These are phyloP conservation scores for Trichoderma pleuroti DNA, from an alignment of 2,329 filamentous ascomycete genomes.

Conservation along the genomic window DNA sequence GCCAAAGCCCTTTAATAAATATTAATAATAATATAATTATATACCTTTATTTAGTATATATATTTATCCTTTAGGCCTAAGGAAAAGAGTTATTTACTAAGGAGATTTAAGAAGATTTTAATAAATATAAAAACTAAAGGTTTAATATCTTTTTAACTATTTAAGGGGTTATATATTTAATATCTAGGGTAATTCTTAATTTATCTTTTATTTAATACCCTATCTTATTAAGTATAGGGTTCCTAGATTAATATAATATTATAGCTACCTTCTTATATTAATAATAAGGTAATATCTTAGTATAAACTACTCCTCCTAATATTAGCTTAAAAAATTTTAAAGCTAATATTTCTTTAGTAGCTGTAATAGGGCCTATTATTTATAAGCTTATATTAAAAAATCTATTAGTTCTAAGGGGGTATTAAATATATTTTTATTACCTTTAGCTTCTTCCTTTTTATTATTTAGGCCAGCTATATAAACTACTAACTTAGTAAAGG, in stretches of 20 bases:
- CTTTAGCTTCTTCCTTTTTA: no score
- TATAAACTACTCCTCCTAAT: no score
- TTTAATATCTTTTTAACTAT: not conserved
- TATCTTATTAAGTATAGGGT: not conserved
- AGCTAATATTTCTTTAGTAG: no score
- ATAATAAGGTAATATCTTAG: no score
- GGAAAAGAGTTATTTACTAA: not conserved
- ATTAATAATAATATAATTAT: not conserved
- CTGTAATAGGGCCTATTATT: no score
- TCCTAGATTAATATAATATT: not conserved
- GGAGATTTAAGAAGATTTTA: not conserved
- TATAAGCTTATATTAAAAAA: no score
- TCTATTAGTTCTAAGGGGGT: no score
- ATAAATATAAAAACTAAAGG: conserved; percentile 3
- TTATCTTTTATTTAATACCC: not conserved
- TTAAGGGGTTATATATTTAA: not conserved
- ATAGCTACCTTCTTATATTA: not conserved
- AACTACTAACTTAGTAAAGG: no score
- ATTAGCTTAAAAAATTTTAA: no score
- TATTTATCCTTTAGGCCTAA: not conserved
- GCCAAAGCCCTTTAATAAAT: not conserved
- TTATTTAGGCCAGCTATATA: no score
- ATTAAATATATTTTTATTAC: no score
- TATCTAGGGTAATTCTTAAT: not conserved
- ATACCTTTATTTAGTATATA: not conserved